A percentile compares a stretch with the other conserved stretches of the same genome.
Conservation (phyloP, 2,329 filamentous ascomycete genomes). For the Gyromitra esculenta region DNA sequence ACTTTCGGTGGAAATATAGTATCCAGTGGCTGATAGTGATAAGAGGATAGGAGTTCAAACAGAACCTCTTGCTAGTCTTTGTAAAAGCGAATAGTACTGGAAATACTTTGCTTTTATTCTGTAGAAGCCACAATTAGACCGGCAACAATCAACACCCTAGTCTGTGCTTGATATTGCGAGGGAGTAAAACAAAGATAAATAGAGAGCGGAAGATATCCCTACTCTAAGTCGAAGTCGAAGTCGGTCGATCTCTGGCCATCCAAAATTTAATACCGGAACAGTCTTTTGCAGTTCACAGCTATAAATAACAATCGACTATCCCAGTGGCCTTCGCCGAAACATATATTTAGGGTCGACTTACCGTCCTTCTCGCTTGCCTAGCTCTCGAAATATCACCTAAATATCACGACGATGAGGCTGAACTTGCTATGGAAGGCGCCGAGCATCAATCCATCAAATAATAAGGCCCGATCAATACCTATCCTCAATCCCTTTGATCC, state of each 20-base stretch:
- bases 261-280: background rate
- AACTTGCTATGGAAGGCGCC: conserved; percentile 64
- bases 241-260: background rate
- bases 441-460: conserved; percentile 82
- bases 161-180: background rate
- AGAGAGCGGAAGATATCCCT: conserved; percentile 28
- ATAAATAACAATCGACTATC: too few relatives aligned
- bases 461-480: conserved; percentile 82
- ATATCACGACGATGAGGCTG: conserved; percentile 34
- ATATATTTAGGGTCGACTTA: background rate
- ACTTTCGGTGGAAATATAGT: background rate
- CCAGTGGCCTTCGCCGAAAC: background rate
- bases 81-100: conserved; percentile 1
- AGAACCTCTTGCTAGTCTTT: background rate
- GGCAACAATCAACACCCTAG: background rate
- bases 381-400: background rate
- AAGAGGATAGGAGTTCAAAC: conserved; percentile 22
- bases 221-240: background rate
- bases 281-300: background rate
- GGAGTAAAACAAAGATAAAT: conserved; percentile 4
- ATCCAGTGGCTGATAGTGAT: conserved; percentile 17
- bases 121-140: background rate
- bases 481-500: conserved; percentile 78
- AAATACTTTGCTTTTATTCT: conserved; percentile 24
- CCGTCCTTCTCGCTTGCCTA: background rate